phyloP scores from a whole-genome alignment of 169 alveolate genomes.

The Ichthyophthirius multifiliis region DNA sequence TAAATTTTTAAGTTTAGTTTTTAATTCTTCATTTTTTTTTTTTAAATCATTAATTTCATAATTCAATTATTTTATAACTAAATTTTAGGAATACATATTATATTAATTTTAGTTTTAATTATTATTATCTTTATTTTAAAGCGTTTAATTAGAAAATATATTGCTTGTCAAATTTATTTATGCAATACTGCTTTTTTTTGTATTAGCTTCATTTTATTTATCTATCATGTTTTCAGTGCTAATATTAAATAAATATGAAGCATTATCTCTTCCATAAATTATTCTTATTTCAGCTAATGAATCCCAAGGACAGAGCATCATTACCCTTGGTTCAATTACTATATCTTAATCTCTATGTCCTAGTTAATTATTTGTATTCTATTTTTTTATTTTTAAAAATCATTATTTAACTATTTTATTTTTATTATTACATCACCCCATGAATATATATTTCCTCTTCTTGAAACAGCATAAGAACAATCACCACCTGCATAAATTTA shows the following conservation, averaged over 20 bases:
- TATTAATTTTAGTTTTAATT: too few species aligned
- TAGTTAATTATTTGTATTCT: neutral
- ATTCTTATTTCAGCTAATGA: neutral
- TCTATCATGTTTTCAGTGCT: too few species aligned
- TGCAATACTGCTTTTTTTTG: too few species aligned
- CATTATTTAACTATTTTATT: neutral
- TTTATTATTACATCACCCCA: slow-evolving; percentile 31
- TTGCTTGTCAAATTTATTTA: too few species aligned
- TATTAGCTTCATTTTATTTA: too few species aligned
- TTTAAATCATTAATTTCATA: neutral
- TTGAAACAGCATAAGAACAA: slow-evolving; percentile 46
- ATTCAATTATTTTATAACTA: neutral
- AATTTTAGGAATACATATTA: too few species aligned
- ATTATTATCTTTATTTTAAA: too few species aligned
- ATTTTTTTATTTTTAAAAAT: neutral
- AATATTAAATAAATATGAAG: neutral
- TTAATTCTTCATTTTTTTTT: neutral
- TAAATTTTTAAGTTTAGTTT: neutral
- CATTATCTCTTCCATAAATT: neutral
- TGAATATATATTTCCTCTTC: slow-evolving; percentile 27
- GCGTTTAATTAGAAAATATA: too few species aligned
- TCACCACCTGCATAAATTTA: slow-evolving; percentile 43
- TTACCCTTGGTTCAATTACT: neutral
- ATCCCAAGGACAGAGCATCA: neutral
- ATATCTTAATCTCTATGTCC: neutral